A percentile compares a stretch with the other conserved stretches of the same genome.
phyloP scores from a whole-genome alignment of 148 eudicot genomes.

The Drosera capensis region DNA sequence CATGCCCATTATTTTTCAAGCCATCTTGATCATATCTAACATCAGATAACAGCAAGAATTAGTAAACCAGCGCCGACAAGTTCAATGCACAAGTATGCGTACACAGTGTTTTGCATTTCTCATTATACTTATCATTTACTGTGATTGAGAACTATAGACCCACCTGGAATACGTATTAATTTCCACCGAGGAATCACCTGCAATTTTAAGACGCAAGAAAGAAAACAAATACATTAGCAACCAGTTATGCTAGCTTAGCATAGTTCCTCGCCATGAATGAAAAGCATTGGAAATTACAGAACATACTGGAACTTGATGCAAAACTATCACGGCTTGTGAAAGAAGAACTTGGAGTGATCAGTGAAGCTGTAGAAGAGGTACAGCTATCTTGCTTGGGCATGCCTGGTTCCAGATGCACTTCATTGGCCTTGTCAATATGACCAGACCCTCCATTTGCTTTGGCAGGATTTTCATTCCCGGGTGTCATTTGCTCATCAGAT shows the following conservation, averaged over 20 bases:
- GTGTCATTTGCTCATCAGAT: constrained; percentile 24
- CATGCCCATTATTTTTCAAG: no score
- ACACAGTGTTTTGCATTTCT: neutral
- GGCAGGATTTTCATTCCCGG: constrained; percentile 15
- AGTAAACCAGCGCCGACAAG: neutral
- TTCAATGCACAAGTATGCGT: no score
- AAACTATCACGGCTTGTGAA: constrained; percentile 39
- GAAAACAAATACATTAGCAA: neutral
- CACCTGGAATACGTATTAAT: constrained; percentile 36
- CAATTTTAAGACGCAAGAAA: constrained; percentile 4
- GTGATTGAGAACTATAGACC: neutral
- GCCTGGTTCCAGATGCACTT: constrained; percentile 15
- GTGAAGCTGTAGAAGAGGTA: constrained; percentile 14
- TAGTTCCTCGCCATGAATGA: constrained; percentile 1
- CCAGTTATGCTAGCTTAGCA: neutral
- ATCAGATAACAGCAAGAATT: constrained; percentile 9
- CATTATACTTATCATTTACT: neutral
- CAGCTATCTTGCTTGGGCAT: constrained; percentile 16
- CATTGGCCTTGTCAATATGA: constrained; percentile 10
- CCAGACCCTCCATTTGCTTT: constrained; percentile 10
- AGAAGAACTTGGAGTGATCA: constrained; percentile 17
- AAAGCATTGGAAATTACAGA: constrained; percentile 1
- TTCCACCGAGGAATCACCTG: constrained; percentile 66
- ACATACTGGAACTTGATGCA: constrained; percentile 45
- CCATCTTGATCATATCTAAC: constrained; percentile 10